Evolutionary conservation across 768 basidiomycete genomes (phyloP), one percentile per base, ranked within the genome.

Genomic region (Gloeophyllum trabeum): DNA sequence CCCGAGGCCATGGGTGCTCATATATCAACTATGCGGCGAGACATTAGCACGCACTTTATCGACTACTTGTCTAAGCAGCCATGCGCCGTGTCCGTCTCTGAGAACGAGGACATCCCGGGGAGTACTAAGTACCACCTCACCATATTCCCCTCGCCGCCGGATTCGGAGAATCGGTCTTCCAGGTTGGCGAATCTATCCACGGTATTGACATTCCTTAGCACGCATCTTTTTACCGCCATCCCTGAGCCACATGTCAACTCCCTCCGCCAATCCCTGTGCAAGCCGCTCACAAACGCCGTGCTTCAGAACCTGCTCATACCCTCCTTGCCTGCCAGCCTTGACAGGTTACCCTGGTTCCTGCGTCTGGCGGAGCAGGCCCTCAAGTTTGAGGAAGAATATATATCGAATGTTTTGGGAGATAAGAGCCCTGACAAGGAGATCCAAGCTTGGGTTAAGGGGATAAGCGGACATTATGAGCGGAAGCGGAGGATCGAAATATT

Each of bases 391-490:
- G 62, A 67, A 7, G 59, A 63, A 25, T 71, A 72, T 40, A 51
- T 84, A 13, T 51, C 71, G 12, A 57, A 57, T 12, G 49, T 80
- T 44, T 61, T 84, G 13, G 69, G 70, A 12, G 70, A 67, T 42
- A 69, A 67, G 18, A 43, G 48, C 10, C 60, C 61, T 4, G 76
- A 79, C 35, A 63, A 63, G 20, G 62, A 76, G 5, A 72, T 93
- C 43, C 71, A 73, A 51, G 51, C 60, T 4, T 94, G 91, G 86
- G 73, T 71, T 3, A 70, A 79, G 39, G 71, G 75, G 3, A 68
- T 87, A 7, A 71, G 75, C 14, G 61, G 67, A 2, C 85, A 89
- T 57, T 94, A 91, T 56, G 90, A 91, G 56, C 75, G 76, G 46
- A 76, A 81, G 50, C 61, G 89, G 51, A 70, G 90, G 12, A 61